Base-by-base conservation (phyloP, 495 filamentous ascomycete species). In the Clavariopsis aquatica region DNA sequence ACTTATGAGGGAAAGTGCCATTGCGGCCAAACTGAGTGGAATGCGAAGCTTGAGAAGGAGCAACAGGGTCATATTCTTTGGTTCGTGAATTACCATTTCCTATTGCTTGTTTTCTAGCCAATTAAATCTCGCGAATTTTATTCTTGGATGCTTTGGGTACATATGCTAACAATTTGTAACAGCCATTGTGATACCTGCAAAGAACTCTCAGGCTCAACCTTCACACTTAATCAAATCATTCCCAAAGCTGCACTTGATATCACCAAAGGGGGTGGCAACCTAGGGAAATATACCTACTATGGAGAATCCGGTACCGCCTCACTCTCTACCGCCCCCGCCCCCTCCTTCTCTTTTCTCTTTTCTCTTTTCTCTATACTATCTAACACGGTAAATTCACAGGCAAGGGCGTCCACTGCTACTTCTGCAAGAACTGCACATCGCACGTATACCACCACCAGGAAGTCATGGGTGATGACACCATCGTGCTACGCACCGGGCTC, bases 161-260 rank as follows among this genome's bases (percentile, higher is more conserved):
- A n/a, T n/a, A n/a, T n/a, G n/a, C n/a, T n/a, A n/a, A n/a, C n/a
- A n/a, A n/a, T n/a, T n/a, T n/a, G n/a, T n/a, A n/a, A n/a, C 53
- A 81, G 81, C 75, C 81, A 83, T 57, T 83, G 81, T 72, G 74
- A 81, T 56, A 78, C 78, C 36, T 84, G 82, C 76, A 82, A 83
- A 63, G 54, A 70, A 51, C 77, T 83, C 41, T 68, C 72, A 19
- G 80, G 80, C 45, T 73, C 77, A 26, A 69, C 77, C n/a, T 79
- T 65, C 71, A 81, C 78, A 24, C 66, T 83, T 55, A 84, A 83
- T 69, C 76, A 80, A 64, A 78, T 83, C 61, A 73, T 81, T 62
- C 78, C 75, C 17, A 76, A 80, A 65, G 60, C 70, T 19, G 72
- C 76, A 53, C 63, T 82, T 65, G 77, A 78, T 31, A 71, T 83